Evolutionary conservation across 2,329 filamentous ascomycete species (phyloP).

Genomic region (Botrytis elliptica): DNA sequence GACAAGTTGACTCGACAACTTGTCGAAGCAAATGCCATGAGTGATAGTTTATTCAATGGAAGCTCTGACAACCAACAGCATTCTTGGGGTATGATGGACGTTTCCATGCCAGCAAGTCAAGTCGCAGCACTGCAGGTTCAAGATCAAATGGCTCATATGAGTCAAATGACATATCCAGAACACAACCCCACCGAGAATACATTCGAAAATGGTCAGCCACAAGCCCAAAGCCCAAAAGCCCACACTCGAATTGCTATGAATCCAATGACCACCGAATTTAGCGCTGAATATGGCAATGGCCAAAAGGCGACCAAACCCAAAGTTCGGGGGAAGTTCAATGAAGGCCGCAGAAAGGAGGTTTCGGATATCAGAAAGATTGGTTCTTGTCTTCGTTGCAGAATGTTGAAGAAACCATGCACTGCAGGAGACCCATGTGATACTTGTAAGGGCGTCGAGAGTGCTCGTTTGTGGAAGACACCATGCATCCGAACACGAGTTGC

Average conservation of each 20-base stretch:
- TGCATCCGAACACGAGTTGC: conserved; percentile 62
- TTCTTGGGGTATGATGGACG: conserved; percentile 36
- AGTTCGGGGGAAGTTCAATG: conserved; percentile 56
- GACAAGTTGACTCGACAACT: conserved; percentile 31
- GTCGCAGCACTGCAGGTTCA: conserved; percentile 6
- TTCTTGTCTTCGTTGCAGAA: conserved; percentile 64
- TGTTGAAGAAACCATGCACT: conserved; percentile 66
- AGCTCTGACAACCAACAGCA: conserved; percentile 26
- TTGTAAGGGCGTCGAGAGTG: conserved; percentile 61
- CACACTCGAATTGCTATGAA: conserved; percentile 34
- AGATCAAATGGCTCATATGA: conserved; percentile 21
- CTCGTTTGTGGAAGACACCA: conserved; percentile 63
- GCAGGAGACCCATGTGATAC: conserved; percentile 61
- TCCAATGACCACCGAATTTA: conserved; percentile 38
- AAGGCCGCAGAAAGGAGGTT: conserved; percentile 60
- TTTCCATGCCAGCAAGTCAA: conserved; percentile 11
- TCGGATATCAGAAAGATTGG: conserved; percentile 64
- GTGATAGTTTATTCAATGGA: conserved; percentile 28
- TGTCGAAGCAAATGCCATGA: conserved; percentile 30
- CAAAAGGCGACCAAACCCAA: conserved; percentile 42
- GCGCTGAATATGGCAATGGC: conserved; percentile 38
- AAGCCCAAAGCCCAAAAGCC: conserved; percentile 18
- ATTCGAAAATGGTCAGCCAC: conserved; percentile 7
- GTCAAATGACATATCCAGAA: conserved; percentile 29
- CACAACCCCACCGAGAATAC: conserved; percentile 25